Base-by-base conservation (phyloP, 495 filamentous ascomycete genomes). In the Penicillium bovifimosum region DNA sequence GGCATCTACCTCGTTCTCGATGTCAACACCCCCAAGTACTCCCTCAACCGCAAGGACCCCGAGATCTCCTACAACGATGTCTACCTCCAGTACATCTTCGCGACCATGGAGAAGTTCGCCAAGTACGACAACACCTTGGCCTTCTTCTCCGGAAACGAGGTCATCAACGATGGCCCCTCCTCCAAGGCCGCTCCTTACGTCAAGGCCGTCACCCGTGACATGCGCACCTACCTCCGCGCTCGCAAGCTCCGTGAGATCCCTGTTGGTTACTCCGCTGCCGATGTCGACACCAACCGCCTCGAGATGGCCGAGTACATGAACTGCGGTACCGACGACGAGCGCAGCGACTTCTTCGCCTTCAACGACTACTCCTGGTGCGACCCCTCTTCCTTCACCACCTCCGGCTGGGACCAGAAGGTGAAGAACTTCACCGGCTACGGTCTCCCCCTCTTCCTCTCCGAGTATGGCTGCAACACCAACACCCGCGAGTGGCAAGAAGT, bases 341-440 rank as follows among this genome's bases (percentile, higher is more conserved):
- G 92, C 27, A 85, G 82, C 64, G 92, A 96, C 68, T 97, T 96
- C 76, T 96, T 95, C 69, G 91, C 90, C 43, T 95, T 96, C 76
- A 96, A 97, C 72, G 93, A 96, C 72, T 96, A 96, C 75, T 96
- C 91, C 41, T 97, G 92, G 92, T 97, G 92, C 64, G 86, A 90
- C 59, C 81, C 80, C 44, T 88, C 90, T 17, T 81, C 86, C 47
- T 96, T 88, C 74, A 63, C 63, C 20, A 77, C 67, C 42, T 88
- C 91, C 45, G 90, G 89, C 56, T 97, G 91, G 91, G 78, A 88
- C 65, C 74, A 88, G 68, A 96, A 96, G 81, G 93, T 96, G 45
- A 80, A 87, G 75, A 88, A 85, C 69, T 96, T 92, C 77, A 85
- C 81, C 53, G 84, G 86, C 61, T 97, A 96, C 66, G 90, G 91